Evolutionary conservation across 176 grass and related monocot species (phyloP), one percentile per base, ranked within the genome.

Genomic region (Musa troglodytarum): DNA sequence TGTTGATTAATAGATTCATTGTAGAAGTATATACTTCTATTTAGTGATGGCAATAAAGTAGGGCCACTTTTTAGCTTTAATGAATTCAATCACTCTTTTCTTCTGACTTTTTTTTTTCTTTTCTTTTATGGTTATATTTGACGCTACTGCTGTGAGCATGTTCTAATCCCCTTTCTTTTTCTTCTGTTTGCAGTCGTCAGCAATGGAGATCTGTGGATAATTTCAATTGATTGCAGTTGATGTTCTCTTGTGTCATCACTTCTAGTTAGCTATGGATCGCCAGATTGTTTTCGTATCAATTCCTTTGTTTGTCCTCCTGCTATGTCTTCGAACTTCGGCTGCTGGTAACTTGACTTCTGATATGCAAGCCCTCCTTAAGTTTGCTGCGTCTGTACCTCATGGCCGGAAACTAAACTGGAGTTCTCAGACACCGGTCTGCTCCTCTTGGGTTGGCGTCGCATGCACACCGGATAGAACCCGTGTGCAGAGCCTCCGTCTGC

Each of bases 341-440:
- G 81, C 77, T 82, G 88, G 88, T 71, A 90, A 97, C 85, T 78
- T 97, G 29, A 85, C 69, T 66, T 90, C 90, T 11, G 94, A 97
- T 69, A 88, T 85, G 67, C 84, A 93, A 79, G 82, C 86, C 77
- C 90, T 97, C 81, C 94, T 93, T 52, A 52, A 79, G 82, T 97
- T 97, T 81, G 90, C 94, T 65, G 81, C 82, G 49, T 93, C 85
- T 65, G 71, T 97, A 29, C 94, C 90, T 50, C 94, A 93, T 83
- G 94, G 94, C 53, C 89, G 77, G 67, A 97, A 97, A 82, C 88
- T 97, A 49, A 93, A 97, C 73, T 97, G 94, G 94, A 93, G 84
- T 68, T 80, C 74, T 50, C 71, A 49, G 2, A 80, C 82, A 66
- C 85, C 85, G 68, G 58, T 97, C 71, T 97, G 94, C 78, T 87